phyloP scores from a whole-genome alignment of 2,329 filamentous ascomycete genomes.

The Chaetothyriales sp. region DNA sequence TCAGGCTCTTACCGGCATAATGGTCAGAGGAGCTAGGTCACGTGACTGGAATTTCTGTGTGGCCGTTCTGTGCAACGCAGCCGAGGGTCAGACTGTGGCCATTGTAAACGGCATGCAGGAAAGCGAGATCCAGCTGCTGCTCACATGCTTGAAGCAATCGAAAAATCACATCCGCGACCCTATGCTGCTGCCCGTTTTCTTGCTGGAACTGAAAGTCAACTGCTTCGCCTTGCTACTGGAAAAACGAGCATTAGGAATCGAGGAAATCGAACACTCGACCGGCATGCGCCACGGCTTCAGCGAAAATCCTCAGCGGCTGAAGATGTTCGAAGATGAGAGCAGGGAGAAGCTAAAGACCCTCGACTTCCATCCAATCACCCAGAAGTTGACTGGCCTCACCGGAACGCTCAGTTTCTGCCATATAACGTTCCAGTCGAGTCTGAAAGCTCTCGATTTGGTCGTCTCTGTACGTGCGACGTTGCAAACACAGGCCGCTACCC shows the following conservation, averaged over 20 bases:
- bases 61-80: conserved; percentile 3
- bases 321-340: conserved; percentile 1
- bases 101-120: conserved; percentile 8
- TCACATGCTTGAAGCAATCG: conserved; percentile 4
- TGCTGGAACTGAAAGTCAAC: conserved; percentile 9
- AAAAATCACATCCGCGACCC: conserved; percentile 1
- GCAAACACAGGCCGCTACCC: neutral
- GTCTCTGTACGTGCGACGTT: neutral
- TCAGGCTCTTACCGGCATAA: conserved; percentile 2
- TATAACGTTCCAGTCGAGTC: conserved; percentile 7
- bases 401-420: conserved; percentile 9
- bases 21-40: conserved; percentile 6
- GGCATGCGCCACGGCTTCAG: conserved; percentile 10
- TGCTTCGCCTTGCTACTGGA: conserved; percentile 9
- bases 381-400: conserved; percentile 8
- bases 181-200: conserved; percentile 6
- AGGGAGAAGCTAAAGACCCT: conserved; percentile 4
- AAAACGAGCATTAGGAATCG: conserved; percentile 6
- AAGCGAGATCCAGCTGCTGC: conserved; percentile 3
- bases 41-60: conserved; percentile 11
- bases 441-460: conserved; percentile 5
- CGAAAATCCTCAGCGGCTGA: conserved; percentile 1
- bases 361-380: conserved; percentile 9
- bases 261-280: conserved; percentile 7
- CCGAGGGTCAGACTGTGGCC: neutral